phyloP scores from a whole-genome alignment of 768 basidiomycete species.

The Auriculariales sp. region DNA sequence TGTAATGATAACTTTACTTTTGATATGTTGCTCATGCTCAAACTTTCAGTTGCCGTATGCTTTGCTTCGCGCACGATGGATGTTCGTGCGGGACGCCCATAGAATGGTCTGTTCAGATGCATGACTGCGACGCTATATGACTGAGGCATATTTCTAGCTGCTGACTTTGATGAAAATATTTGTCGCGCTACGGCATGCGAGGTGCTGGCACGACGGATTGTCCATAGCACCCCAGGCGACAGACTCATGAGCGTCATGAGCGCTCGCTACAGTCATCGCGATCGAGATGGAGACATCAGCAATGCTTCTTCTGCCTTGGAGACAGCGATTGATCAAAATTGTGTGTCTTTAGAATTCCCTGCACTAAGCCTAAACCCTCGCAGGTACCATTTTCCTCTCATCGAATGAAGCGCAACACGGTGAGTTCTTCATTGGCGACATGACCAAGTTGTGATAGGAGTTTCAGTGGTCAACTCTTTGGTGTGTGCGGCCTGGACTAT shows the following conservation, averaged over 20 bases:
- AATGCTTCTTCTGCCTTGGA: constrained; percentile 70
- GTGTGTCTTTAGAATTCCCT: constrained; percentile 16
- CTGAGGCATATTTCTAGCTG: constrained; percentile 17
- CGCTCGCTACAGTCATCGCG: constrained; percentile 54
- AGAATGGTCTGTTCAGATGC: not conserved
- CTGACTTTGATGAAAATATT: constrained; percentile 76
- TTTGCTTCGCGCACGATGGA: constrained; percentile 58
- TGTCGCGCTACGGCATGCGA: constrained; percentile 76
- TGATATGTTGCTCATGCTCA: constrained; percentile 2
- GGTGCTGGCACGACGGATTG: constrained; percentile 64
- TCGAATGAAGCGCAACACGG: constrained; percentile 77
- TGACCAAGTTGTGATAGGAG: not conserved
- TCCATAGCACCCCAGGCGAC: constrained; percentile 55
- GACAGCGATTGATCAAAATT: constrained; percentile 82
- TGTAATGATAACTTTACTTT: constrained; percentile 13
- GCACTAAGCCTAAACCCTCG: constrained; percentile 1
- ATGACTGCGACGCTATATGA: not conserved
- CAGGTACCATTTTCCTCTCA: constrained; percentile 68
- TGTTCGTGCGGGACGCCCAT: constrained; percentile 40
- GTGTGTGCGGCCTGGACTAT: no score
- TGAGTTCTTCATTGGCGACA: constrained; percentile 18
- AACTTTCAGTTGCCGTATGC: constrained; percentile 68
- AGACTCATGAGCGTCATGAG: constrained; percentile 59
- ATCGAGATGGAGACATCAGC: constrained; percentile 63
- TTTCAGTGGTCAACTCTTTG: constrained; percentile 57